phyloP scores from a whole-genome alignment of 2,329 filamentous ascomycete species.

The Boeremia exigua region DNA sequence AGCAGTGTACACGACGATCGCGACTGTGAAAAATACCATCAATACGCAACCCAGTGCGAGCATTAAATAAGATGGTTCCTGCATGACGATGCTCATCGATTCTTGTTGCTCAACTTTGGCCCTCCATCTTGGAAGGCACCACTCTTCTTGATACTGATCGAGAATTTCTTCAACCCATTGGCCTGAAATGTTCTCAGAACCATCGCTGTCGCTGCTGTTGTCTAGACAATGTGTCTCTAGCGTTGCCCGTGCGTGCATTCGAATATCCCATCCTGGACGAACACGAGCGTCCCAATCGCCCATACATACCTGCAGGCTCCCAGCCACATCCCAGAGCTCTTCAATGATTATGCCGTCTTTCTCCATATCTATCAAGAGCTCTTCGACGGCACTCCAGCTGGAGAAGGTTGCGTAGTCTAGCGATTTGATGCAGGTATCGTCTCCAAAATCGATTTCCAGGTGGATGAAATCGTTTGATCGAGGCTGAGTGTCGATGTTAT shows the following conservation, averaged over 20 bases:
- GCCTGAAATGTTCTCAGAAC: neutral
- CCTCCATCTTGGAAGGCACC: slow-evolving; percentile 16
- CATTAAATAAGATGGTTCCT: slow-evolving; percentile 6
- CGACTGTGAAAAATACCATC: slow-evolving; percentile 1
- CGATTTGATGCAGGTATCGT: slow-evolving; percentile 5
- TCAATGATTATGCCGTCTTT: slow-evolving; percentile 86
- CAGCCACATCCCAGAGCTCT: slow-evolving; percentile 69
- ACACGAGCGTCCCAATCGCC: slow-evolving; percentile 51
- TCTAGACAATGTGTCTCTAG: neutral
- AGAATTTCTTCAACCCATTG: slow-evolving; percentile 2
- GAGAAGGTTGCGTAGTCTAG: slow-evolving; percentile 20
- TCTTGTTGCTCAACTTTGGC: slow-evolving; percentile 2
- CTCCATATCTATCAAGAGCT: slow-evolving; percentile 95
- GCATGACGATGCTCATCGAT: neutral
- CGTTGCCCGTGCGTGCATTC: neutral
- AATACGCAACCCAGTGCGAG: slow-evolving; percentile 1
- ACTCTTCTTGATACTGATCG: slow-evolving; percentile 1
- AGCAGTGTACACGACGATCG: slow-evolving; percentile 1
- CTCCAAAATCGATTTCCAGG: slow-evolving; percentile 7
- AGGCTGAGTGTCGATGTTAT: neutral
- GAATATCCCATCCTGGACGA: slow-evolving; percentile 18
- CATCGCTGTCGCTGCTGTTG: slow-evolving; percentile 1
- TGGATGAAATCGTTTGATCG: neutral
- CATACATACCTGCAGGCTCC: slow-evolving; percentile 93
- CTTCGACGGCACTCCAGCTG: slow-evolving; percentile 17